Conservation (phyloP, 345 rosid species). For the Citrus mangshanensis region DNA sequence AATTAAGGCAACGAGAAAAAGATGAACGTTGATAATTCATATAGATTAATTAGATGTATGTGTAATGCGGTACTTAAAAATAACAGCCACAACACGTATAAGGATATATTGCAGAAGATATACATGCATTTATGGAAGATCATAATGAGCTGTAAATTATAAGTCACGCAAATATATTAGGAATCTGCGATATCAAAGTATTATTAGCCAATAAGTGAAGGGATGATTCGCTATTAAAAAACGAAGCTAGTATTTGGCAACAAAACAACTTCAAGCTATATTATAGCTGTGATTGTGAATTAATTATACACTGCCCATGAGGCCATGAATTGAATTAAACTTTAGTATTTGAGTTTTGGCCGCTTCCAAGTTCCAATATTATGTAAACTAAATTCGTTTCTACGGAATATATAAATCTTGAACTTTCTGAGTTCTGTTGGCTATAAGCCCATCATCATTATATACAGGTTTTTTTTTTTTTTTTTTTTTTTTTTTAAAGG, state of each 20-base stretch:
- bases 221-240: not conserved
- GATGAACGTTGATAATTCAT: not conserved
- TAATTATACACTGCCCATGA: too few species aligned
- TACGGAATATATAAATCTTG: too few species aligned
- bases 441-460: too few species aligned
- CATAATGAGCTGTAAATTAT: not conserved
- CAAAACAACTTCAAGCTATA: too few species aligned
- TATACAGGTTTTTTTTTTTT: rapidly evolving
- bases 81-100: not conserved
- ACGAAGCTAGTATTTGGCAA: not conserved
- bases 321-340: too few species aligned
- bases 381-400: too few species aligned
- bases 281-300: too few species aligned
- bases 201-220: not conserved
- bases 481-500: too few species aligned
- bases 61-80: too few species aligned
- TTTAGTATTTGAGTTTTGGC: too few species aligned
- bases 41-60: not conserved
- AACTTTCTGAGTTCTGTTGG: too few species aligned
- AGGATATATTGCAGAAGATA: not conserved
- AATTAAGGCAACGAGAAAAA: not conserved
- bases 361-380: too few species aligned
- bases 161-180: not conserved
- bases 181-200: not conserved
- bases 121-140: not conserved